These are phyloP conservation scores for Entophlyctis luteolus DNA, from an alignment of 192 early-diverging fungal species.

Conservation along the genomic window DNA sequence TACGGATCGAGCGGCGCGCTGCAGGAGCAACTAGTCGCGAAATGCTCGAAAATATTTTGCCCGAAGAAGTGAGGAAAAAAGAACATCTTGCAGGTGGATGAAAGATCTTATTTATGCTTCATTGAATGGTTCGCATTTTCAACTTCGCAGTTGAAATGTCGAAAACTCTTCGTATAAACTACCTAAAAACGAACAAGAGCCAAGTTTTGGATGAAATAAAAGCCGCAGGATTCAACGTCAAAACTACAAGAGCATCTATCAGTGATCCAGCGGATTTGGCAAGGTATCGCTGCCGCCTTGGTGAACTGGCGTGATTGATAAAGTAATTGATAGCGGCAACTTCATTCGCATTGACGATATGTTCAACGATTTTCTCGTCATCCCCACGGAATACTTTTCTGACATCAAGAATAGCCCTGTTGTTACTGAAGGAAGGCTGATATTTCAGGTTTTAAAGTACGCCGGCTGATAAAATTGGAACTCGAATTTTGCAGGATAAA, in stretches of 20 bases:
- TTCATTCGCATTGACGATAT: constrained; percentile 39
- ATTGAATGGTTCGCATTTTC: not conserved
- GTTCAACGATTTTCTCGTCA: constrained; percentile 48
- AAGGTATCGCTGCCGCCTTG: no score
- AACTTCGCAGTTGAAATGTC: constrained; percentile 56
- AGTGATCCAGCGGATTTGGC: no score
- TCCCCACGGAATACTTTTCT: constrained; percentile 33
- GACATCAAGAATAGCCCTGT: constrained; percentile 39
- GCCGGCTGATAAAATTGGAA: not conserved
- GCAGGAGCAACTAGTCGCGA: constrained; percentile 37
- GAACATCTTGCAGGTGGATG: constrained; percentile 46
- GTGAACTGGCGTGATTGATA: no score
- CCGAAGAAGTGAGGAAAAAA: constrained; percentile 42
- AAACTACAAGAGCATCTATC: no score
- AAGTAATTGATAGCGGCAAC: constrained; percentile 18
- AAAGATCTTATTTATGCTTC: not conserved
- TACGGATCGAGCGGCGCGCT: constrained; percentile 47
- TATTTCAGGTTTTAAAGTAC: constrained; percentile 39
- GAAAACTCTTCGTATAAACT: constrained; percentile 80
- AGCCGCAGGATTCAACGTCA: constrained; percentile 26
- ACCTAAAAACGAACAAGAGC: constrained; percentile 62
- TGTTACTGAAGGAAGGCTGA: constrained; percentile 39
- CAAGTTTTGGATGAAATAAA: constrained; percentile 57
- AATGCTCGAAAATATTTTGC: constrained; percentile 51
- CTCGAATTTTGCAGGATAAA: constrained; percentile 36